These are phyloP conservation scores for Monilinia polystroma DNA, from an alignment of 2,329 filamentous ascomycete species.

Conservation along the genomic window DNA sequence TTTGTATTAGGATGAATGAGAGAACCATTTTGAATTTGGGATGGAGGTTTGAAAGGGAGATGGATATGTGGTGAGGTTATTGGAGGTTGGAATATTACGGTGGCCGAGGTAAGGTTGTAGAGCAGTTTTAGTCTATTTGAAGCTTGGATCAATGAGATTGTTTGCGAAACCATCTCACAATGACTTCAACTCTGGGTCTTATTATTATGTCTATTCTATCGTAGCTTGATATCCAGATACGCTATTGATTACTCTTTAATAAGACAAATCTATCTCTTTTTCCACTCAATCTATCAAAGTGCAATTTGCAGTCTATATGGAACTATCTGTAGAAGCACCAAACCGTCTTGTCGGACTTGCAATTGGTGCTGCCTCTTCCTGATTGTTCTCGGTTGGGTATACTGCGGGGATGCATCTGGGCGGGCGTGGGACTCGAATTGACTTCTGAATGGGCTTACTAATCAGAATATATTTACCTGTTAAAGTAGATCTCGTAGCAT, in stretches of 20 bases:
- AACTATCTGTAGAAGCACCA: neutral
- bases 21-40: constrained; percentile 51
- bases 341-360: neutral
- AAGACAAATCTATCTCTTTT: neutral
- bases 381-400: neutral
- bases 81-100: constrained; percentile 15
- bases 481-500: neutral
- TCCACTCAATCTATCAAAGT: neutral
- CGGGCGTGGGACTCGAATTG: neutral
- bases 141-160: neutral
- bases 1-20: constrained; percentile 88
- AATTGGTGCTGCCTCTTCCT: neutral
- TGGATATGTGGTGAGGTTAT: constrained; percentile 2
- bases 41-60: neutral
- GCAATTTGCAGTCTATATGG: neutral
- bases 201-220: neutral
- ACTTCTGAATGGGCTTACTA: neutral
- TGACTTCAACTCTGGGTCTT: neutral
- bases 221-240: neutral
- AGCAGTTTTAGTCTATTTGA: neutral
- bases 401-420: neutral
- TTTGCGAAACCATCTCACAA: too few species aligned
- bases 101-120: neutral
- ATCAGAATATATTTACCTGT: neutral
- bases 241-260: too few species aligned